These are phyloP conservation scores for Lentinus tigrinus DNA, from an alignment of 768 basidiomycete species.

Conservation along the genomic window DNA sequence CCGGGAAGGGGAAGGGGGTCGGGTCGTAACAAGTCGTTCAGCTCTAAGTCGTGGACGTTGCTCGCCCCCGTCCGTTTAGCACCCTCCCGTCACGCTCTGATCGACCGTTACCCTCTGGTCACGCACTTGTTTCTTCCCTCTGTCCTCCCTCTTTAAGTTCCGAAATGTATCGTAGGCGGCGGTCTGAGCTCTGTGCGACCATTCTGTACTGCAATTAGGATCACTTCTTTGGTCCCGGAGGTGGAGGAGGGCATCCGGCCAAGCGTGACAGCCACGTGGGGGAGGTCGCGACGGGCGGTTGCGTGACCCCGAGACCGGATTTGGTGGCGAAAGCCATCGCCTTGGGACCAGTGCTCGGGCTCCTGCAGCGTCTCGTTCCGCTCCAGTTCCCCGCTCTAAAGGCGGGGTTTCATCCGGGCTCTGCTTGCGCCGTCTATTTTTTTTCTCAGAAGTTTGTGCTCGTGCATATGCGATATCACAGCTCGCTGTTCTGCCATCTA, in stretches of 20 bases:
- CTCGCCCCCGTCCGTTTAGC: not conserved
- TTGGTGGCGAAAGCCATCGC: no score
- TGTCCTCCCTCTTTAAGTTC: not conserved
- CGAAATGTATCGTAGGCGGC: no score
- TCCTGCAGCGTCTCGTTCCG: not conserved
- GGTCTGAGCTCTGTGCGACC: no score
- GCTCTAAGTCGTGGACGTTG: not conserved
- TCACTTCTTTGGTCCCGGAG: no score
- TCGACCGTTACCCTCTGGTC: not conserved
- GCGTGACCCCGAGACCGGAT: no score
- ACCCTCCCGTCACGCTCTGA: not conserved
- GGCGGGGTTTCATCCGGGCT: no score
- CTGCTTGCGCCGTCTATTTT: no score
- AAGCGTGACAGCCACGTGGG: constrained; percentile 15
- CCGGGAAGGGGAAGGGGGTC: constrained; percentile 4
- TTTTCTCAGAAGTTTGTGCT: no score
- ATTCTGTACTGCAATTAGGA: no score
- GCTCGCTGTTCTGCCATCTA: no score
- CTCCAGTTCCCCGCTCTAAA: no score
- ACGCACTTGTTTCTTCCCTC: not conserved
- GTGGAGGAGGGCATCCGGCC: not conserved
- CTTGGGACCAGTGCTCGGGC: not conserved
- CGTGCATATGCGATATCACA: no score
- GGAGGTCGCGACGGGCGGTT: constrained; percentile 3
- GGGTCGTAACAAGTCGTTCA: constrained; percentile 19